These are phyloP conservation scores for Phytophthora gonapodyides DNA, from an alignment of 352 stramenopile species.

Conservation along the genomic window DNA sequence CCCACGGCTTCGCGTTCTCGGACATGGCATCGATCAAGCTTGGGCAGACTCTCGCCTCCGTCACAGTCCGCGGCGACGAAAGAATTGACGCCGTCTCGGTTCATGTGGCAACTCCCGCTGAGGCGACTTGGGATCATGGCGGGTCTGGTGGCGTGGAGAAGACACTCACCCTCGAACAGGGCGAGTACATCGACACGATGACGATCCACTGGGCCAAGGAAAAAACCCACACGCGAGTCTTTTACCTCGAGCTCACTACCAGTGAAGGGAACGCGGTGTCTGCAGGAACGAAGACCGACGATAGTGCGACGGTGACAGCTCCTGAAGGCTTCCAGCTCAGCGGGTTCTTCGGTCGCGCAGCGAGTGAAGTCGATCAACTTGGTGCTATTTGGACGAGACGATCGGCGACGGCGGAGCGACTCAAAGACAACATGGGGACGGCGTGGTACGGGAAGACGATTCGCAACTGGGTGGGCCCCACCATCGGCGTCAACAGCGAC, in stretches of 20 bases:
- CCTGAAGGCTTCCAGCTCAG: constrained; percentile 30
- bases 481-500: constrained; percentile 16
- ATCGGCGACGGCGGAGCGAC: constrained; percentile 10
- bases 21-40: constrained; percentile 23
- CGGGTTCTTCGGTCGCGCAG: constrained; percentile 31
- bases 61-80: constrained; percentile 21
- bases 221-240: constrained; percentile 3
- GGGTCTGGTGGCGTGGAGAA: constrained; percentile 15
- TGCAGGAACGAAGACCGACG: constrained; percentile 16
- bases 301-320: constrained; percentile 12
- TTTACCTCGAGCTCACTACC: constrained; percentile 30
- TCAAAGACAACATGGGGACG: constrained; percentile 31
- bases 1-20: constrained; percentile 26
- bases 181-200: constrained; percentile 30
- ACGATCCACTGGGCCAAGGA: constrained; percentile 35
- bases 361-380: constrained; percentile 23
- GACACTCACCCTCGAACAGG: constrained; percentile 7
- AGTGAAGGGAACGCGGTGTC: constrained; percentile 18
- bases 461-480: constrained; percentile 36
- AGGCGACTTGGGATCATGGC: constrained; percentile 24
- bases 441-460: constrained; percentile 34
- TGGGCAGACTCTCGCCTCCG: constrained; percentile 24
- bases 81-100: constrained; percentile 19
- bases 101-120: constrained; percentile 5
- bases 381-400: constrained; percentile 35